These are phyloP conservation scores for Xylariales sp. DNA, from an alignment of 2,329 filamentous ascomycete genomes.

Conservation along the genomic window DNA sequence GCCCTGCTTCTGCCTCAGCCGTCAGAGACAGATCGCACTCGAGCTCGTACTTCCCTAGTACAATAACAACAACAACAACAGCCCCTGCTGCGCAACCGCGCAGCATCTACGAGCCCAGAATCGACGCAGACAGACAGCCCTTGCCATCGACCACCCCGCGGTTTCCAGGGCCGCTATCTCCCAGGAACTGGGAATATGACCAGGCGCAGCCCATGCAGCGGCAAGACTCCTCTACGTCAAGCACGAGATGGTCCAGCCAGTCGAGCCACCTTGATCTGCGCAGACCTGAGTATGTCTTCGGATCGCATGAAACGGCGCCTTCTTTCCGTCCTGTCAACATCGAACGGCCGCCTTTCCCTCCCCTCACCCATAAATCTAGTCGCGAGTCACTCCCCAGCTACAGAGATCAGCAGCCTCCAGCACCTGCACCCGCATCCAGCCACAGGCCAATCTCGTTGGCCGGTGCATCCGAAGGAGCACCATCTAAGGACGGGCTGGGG, in stretches of 20 bases:
- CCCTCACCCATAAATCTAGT: slow-evolving; percentile 18
- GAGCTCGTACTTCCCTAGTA: slow-evolving; percentile 44
- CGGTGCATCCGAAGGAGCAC: slow-evolving; percentile 36
- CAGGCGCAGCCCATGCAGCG: slow-evolving; percentile 17
- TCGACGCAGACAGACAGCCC: slow-evolving; percentile 36
- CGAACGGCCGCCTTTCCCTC: slow-evolving; percentile 20
- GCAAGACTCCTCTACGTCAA: slow-evolving; percentile 15
- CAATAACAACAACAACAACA: too few relatives aligned
- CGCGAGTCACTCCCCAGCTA: slow-evolving; percentile 11
- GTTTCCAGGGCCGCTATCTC: slow-evolving; percentile 40
- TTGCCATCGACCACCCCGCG: slow-evolving; percentile 23
- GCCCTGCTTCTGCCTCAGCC: slow-evolving; percentile 33
- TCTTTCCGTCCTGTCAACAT: slow-evolving; percentile 19
- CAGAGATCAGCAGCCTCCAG: slow-evolving; percentile 21
- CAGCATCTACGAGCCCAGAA: slow-evolving; percentile 40
- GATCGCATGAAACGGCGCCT: slow-evolving; percentile 34
- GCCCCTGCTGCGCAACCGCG: slow-evolving; percentile 40
- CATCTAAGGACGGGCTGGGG: slow-evolving; percentile 56
- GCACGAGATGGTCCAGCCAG: slow-evolving; percentile 30
- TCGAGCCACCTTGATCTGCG: slow-evolving; percentile 37
- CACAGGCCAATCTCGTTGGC: slow-evolving; percentile 24
- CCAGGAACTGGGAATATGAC: slow-evolving; percentile 36
- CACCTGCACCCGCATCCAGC: slow-evolving; percentile 14
- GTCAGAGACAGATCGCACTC: slow-evolving; percentile 32
- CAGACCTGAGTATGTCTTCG: slow-evolving; percentile 42